phyloP scores from a whole-genome alignment of 2,329 filamentous ascomycete species.

The Biscogniauxia sp. region DNA sequence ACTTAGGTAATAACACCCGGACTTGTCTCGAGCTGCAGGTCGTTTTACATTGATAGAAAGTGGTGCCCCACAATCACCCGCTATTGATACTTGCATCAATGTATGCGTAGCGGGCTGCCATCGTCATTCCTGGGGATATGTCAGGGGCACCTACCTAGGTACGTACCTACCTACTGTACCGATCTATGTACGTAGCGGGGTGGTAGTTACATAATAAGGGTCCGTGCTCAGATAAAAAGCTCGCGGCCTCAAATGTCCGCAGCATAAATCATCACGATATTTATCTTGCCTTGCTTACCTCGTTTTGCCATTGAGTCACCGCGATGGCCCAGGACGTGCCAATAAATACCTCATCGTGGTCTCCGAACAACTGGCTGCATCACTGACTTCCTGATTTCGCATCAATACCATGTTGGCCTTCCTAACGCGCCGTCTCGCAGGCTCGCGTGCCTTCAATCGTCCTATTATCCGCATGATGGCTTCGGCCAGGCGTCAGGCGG shows the following conservation, averaged over 20 bases:
- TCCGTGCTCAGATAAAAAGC: neutral
- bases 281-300: conserved; percentile 11
- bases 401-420: conserved; percentile 23
- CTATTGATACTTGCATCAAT: too few relatives aligned
- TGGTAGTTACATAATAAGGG: neutral
- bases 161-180: neutral
- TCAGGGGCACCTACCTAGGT: neutral
- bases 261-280: conserved; percentile 31
- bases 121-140: neutral
- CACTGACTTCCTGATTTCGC: neutral
- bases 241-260: conserved; percentile 29
- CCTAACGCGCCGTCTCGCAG: conserved; percentile 20
- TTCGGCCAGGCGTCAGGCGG: conserved; percentile 16
- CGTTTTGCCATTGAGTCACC: conserved; percentile 24
- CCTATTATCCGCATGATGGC: conserved; percentile 23
- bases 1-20: neutral
- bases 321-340: conserved; percentile 26
- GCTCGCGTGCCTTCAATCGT: conserved; percentile 21
- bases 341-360: conserved; percentile 19
- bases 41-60: too few relatives aligned
- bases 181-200: neutral
- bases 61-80: too few relatives aligned
- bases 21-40: too few relatives aligned
- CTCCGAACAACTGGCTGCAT: conserved; percentile 4
- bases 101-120: neutral